phyloP scores from a whole-genome alignment of 2,329 filamentous ascomycete species.

The Neopestalotiopsis sp. region DNA sequence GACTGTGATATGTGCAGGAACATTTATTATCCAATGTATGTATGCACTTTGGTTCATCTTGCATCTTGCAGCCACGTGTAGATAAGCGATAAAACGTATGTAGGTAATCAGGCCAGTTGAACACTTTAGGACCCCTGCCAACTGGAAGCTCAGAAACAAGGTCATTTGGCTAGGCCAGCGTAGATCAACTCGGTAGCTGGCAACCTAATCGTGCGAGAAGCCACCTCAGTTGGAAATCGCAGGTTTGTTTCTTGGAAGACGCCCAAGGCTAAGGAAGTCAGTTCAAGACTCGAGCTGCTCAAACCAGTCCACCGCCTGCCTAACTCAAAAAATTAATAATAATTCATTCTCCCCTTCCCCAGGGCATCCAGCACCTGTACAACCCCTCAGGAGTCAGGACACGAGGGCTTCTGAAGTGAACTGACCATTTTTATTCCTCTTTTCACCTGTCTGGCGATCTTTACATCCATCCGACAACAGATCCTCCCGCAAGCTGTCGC shows the following conservation, averaged over 20 bases:
- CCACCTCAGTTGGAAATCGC: slow-evolving; percentile 8
- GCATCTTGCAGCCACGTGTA: slow-evolving; percentile 24
- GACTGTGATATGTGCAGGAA: neutral
- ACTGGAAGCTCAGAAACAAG: neutral
- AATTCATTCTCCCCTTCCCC: neutral
- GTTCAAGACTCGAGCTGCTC: neutral
- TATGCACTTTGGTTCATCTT: slow-evolving; percentile 7
- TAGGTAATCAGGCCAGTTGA: too few species aligned
- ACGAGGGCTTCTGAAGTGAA: neutral
- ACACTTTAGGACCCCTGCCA: neutral
- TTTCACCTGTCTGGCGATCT: neutral
- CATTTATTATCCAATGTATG: neutral
- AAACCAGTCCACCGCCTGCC: slow-evolving; percentile 18
- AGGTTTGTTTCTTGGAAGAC: slow-evolving; percentile 3
- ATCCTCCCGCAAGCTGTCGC: neutral
- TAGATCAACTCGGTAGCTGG: neutral
- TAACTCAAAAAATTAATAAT: slow-evolving; percentile 16
- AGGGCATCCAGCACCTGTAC: neutral
- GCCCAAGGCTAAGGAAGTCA: neutral
- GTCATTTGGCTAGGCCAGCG: slow-evolving; percentile 19
- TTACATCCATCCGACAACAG: neutral
- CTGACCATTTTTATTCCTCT: neutral
- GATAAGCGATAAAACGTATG: slow-evolving; percentile 25
- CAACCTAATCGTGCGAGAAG: neutral
- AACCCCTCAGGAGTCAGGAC: slow-evolving; percentile 1